phyloP scores from a whole-genome alignment of 345 rosid species.

The Cardamine occulta region DNA sequence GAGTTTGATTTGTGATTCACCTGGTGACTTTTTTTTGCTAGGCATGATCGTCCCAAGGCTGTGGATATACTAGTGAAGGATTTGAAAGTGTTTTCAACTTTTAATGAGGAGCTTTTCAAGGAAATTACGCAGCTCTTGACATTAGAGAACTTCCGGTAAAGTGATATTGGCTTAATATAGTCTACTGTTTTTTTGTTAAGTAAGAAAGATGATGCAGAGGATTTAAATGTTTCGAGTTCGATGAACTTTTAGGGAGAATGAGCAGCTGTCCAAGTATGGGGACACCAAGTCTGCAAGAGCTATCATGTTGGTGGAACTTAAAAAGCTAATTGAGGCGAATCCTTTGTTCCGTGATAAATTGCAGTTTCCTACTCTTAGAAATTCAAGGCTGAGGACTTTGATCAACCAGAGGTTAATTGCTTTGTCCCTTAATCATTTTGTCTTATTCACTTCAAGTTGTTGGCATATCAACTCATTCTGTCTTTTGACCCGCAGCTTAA shows the following conservation, averaged over 20 bases:
- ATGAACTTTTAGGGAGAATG: conserved; percentile 74
- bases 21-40: conserved; percentile 30
- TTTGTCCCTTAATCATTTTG: conserved; percentile 1
- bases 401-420: conserved; percentile 83
- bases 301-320: conserved; percentile 95
- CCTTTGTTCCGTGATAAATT: conserved; percentile 94
- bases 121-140: conserved; percentile 94
- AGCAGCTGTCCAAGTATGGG: conserved; percentile 94
- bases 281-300: conserved; percentile 98
- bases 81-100: conserved; percentile 95
- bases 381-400: conserved; percentile 84
- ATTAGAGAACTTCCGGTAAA: conserved; percentile 87
- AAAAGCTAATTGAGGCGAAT: conserved; percentile 97
- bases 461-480: conserved; percentile 23
- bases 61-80: conserved; percentile 96
- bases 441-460: conserved; percentile 9
- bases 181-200: neutral
- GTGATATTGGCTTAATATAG: neutral
- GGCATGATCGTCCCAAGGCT: conserved; percentile 96
- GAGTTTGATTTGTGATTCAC: conserved; percentile 28
- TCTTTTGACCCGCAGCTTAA: conserved; percentile 64
- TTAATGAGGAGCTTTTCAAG: conserved; percentile 95
- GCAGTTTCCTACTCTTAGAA: conserved; percentile 92
- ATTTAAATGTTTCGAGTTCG: conserved; percentile 14
- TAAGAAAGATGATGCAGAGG: conserved; percentile 31